These are phyloP conservation scores for Lolium perenne DNA, from an alignment of 176 grass and related monocot species.

Conservation along the genomic window DNA sequence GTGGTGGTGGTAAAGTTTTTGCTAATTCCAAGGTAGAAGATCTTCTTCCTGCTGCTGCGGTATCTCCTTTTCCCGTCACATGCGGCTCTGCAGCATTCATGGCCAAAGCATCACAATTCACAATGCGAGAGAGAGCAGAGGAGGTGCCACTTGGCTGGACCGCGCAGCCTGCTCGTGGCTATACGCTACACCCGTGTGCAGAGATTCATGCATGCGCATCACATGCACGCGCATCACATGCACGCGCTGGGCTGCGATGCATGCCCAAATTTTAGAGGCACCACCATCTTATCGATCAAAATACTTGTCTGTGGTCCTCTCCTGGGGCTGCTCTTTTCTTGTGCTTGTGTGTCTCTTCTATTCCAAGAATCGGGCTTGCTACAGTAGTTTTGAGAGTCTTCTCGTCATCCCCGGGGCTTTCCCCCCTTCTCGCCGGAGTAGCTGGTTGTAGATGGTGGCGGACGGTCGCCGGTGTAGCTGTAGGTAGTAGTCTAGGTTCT, in stretches of 20 bases:
- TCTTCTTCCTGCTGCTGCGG: constrained; percentile 1
- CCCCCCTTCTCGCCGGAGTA: too few relatives aligned
- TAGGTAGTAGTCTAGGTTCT: too few relatives aligned
- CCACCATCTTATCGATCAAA: background rate
- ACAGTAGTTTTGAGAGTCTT: too few relatives aligned
- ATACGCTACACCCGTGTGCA: background rate
- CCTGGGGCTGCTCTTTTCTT: too few relatives aligned
- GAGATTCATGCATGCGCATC: background rate
- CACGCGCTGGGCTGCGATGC: background rate
- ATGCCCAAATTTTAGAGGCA: constrained; percentile 23
- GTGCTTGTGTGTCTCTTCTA: too few relatives aligned
- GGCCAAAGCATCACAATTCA: background rate
- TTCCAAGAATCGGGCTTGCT: too few relatives aligned
- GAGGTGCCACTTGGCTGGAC: background rate
- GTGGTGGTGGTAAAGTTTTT: constrained; percentile 2
- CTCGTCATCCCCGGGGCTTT: too few relatives aligned
- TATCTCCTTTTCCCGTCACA: constrained; percentile 28
- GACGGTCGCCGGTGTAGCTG: too few relatives aligned
- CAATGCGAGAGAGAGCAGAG: too few relatives aligned
- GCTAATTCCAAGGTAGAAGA: constrained; percentile 53
- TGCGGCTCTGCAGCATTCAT: background rate
- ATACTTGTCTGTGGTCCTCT: background rate
- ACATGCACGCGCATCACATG: constrained; percentile 33
- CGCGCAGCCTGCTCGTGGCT: background rate
- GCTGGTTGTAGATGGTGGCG: too few relatives aligned